These are phyloP conservation scores for Neonectria punicea DNA, from an alignment of 2,329 filamentous ascomycete genomes.

Conservation along the genomic window DNA sequence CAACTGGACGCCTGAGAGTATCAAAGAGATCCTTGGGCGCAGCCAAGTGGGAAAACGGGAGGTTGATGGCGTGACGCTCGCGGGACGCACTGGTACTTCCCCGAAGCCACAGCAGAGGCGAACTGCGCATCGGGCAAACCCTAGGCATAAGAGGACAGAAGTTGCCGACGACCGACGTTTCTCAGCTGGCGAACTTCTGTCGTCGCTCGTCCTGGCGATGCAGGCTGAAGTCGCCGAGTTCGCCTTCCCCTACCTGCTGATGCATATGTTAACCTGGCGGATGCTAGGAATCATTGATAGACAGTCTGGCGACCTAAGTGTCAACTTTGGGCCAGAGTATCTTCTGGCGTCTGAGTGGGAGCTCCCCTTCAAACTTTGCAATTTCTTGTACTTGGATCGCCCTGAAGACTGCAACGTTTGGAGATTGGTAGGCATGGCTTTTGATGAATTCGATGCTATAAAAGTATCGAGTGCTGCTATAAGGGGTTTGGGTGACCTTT, in stretches of 20 bases:
- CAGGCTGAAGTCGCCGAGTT: slow-evolving; percentile 51
- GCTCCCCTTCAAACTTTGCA: neutral
- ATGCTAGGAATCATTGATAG: neutral
- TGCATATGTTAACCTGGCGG: neutral
- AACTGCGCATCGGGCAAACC: neutral
- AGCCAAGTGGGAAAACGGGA: slow-evolving; percentile 41
- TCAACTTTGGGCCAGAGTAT: too few relatives aligned
- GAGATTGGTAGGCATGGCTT: neutral
- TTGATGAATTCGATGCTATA: neutral
- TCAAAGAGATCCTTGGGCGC: slow-evolving; percentile 49
- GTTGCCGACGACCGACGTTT: slow-evolving; percentile 7
- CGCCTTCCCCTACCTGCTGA: slow-evolving; percentile 36
- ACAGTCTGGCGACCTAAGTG: too few relatives aligned
- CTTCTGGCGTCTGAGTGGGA: neutral
- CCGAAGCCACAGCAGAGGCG: slow-evolving; percentile 1
- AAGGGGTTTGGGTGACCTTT: neutral
- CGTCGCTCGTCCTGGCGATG: slow-evolving; percentile 46
- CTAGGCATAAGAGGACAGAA: neutral
- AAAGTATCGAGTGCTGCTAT: neutral
- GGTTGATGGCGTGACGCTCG: slow-evolving; percentile 22
- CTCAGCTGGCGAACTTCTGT: slow-evolving; percentile 43
- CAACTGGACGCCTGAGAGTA: slow-evolving; percentile 46
- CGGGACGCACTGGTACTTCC: slow-evolving; percentile 33
- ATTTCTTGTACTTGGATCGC: neutral
- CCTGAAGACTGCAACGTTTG: too few relatives aligned